phyloP scores from a whole-genome alignment of 2,329 filamentous ascomycete species.

The Fonsecaea monophora region DNA sequence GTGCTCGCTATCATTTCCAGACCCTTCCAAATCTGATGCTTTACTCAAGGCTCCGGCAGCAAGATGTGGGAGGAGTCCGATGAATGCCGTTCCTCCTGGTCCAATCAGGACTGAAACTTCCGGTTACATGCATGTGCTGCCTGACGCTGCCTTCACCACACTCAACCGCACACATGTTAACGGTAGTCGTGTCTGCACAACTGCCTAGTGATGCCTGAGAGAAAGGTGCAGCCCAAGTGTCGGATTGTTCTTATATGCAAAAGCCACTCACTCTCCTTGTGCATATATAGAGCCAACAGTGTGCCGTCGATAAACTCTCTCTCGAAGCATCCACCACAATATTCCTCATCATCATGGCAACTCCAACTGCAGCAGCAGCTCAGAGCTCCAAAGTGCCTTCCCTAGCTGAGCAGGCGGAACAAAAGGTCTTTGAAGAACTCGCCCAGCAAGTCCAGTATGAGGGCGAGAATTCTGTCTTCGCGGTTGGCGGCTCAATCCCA shows the following conservation, averaged over 20 bases:
- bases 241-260: neutral
- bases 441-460: conserved; percentile 1
- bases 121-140: neutral
- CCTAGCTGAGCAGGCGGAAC: conserved; percentile 6
- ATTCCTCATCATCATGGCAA: neutral
- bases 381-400: neutral
- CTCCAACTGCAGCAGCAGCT: neutral
- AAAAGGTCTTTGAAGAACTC: conserved; percentile 6
- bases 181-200: neutral
- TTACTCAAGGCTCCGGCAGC: neutral
- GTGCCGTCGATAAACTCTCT: neutral
- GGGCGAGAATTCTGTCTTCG: conserved; percentile 1
- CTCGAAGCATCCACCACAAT: neutral
- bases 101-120: neutral
- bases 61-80: neutral
- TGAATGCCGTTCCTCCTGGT: neutral
- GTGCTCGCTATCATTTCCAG: neutral
- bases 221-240: neutral
- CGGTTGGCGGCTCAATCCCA: conserved; percentile 9
- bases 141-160: neutral
- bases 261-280: neutral
- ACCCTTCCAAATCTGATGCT: neutral
- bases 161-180: neutral
- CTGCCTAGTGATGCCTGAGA: neutral
- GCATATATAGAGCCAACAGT: neutral